Conservation (phyloP, 495 filamentous ascomycete genomes). For the Podospora fimiseda region DNA sequence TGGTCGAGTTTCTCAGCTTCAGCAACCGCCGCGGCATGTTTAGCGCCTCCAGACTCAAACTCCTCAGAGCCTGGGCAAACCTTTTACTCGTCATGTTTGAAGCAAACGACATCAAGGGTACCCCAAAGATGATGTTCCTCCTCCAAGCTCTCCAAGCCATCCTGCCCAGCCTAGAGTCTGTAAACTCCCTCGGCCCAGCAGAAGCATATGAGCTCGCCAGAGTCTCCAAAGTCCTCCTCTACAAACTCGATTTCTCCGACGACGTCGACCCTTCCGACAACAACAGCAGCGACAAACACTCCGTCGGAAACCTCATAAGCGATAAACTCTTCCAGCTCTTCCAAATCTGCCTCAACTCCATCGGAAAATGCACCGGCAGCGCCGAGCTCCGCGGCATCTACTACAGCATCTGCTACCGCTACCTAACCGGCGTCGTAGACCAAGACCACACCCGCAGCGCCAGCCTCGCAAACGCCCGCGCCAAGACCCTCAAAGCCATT, state of each 20-base stretch:
- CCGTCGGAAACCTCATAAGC: slow-evolving; percentile 65
- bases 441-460: slow-evolving; percentile 26
- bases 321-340: slow-evolving; percentile 91
- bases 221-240: slow-evolving; percentile 69
- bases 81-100: slow-evolving; percentile 72
- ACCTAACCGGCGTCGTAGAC: slow-evolving; percentile 66
- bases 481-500: slow-evolving; percentile 67
- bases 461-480: slow-evolving; percentile 36
- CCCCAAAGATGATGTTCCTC: slow-evolving; percentile 64
- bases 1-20: slow-evolving; percentile 51
- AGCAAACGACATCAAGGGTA: slow-evolving; percentile 64
- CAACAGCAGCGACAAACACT: slow-evolving; percentile 38
- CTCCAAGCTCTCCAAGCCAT: slow-evolving; percentile 78
- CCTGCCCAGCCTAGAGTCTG: slow-evolving; percentile 74
- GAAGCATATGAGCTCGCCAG: slow-evolving; percentile 69
- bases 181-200: slow-evolving; percentile 54
- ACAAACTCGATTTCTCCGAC: slow-evolving; percentile 55
- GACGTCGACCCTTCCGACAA: slow-evolving; percentile 37
- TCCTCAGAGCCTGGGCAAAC: slow-evolving; percentile 74
- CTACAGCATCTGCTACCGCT: slow-evolving; percentile 83
- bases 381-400: slow-evolving; percentile 68
- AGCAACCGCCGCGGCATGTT: slow-evolving; percentile 61
- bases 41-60: slow-evolving; percentile 50
- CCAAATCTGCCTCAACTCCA: slow-evolving; percentile 68
- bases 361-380: slow-evolving; percentile 63